Evolutionary conservation across 2,329 filamentous ascomycete species (phyloP), one percentile per base, ranked within the genome.

Genomic region (Aspergillus aculeatus): DNA sequence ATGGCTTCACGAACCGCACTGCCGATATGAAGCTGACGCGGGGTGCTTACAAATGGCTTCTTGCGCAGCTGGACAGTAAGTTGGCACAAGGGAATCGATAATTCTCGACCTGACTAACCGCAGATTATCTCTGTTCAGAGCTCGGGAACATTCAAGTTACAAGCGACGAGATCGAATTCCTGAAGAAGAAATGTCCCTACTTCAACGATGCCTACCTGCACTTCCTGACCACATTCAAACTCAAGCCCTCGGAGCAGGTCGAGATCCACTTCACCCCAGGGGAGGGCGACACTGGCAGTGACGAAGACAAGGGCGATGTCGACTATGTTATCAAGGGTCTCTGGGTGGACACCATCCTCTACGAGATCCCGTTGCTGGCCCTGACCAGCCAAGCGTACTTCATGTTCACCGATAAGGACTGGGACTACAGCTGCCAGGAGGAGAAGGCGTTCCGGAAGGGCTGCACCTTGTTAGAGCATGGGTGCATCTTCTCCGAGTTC

Each of bases 341-440:
- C 57, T 99, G 95, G 95, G 85, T 92, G 9, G 92, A 97, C 67
- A 98, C 95, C 0, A 99, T 99, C 59, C 85, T 99, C 24, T 99
- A 99, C 78, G 95, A 99, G 78, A 97, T 99, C 59, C 95, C 95
- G 0, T 83, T 99, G 23, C 83, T 99, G 21, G 92, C 96, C 2
- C 78, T 99, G 64, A 91, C 94, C 1, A 97, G 92, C 51, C 94
- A 99, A 76, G 92, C 95, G 53, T 99, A 97, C 79, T 99, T 99
- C 83, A 92, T 91, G 72, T 98, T 96, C 77, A 91, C 92, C 81
- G 92, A 99, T 72, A 91, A 79, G 55, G 93, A 97, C 73, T 99
- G 95, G 95, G 88, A 85, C 68, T 90, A 98, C 69, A 85, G 90
- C 5, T 89, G 89, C 2, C 95, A 99, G 75, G 87, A 96, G 70